Evolutionary conservation across 2,329 filamentous ascomycete genomes (phyloP), one percentile per base, ranked within the genome.

Genomic region (Alternaria panax): DNA sequence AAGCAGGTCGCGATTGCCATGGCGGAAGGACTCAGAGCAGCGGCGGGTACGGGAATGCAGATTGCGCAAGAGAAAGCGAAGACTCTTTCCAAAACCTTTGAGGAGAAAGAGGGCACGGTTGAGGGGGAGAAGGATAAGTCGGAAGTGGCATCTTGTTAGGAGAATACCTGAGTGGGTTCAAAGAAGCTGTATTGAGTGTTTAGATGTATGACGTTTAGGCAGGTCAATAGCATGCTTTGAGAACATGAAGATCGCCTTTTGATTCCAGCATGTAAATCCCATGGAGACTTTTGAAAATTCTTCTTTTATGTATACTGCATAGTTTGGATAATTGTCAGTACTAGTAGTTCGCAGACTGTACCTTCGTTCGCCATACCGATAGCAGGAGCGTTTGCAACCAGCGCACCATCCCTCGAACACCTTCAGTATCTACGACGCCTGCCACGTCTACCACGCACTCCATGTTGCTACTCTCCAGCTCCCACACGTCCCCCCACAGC

Each of bases 1-100:
- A 75, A 76, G 62, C 73, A 75, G 50, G 71, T 65, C n/a, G 65
- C 64, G 7, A 57, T 75, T 47, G 68, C 74, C 0, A 72, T 75
- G 72, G 64, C 65, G 1, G 70, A 74, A 18, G 74, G 73, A 0
- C 30, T 74, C 22, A 73, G 73, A 48, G 73, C 72, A 8, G 71
- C 63, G 28, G 66, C 54, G 5, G 73, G 73, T 1, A 72, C 68
- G 11, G 67, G 63, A 1, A 60, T 66, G 50, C 67, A 75, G 58
- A 56, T 75, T 50, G 62, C 36, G 9, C 57, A 62, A 34, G 74
- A 75, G 48, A 67, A 54, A 36, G 60, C 57, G 1, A 66, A 60
- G 50, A 51, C n/a, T 47, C 54, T 56, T 4, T 34, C 68, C 14
- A 67, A 59, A 54, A 51, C 48, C 4, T 64, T 64, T 48, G 63